These are phyloP conservation scores for Colletotrichum sublineola DNA, from an alignment of 2,329 filamentous ascomycete species.

Conservation along the genomic window DNA sequence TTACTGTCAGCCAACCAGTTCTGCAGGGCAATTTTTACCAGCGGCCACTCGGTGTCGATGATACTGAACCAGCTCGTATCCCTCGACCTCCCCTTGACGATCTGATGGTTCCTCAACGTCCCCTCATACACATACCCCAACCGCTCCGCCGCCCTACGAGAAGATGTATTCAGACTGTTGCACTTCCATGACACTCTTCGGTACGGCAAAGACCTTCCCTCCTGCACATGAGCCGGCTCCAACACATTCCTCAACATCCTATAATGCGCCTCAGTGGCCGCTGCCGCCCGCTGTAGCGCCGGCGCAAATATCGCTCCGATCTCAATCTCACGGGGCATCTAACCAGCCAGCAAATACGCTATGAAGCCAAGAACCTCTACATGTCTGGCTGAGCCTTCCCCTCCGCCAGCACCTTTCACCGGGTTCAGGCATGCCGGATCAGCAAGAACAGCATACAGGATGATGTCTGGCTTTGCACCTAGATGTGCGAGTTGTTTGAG, in stretches of 20 bases:
- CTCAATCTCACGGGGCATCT: neutral
- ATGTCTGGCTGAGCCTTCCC: neutral
- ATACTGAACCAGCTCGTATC: conserved; percentile 8
- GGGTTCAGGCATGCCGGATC: neutral
- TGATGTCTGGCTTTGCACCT: neutral
- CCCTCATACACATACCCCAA: neutral
- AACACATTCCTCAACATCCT: neutral
- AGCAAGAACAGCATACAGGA: neutral
- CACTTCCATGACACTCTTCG: conserved; percentile 11
- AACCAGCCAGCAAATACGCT: neutral
- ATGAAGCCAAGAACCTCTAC: neutral
- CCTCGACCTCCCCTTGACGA: neutral
- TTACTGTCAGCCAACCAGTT: neutral
- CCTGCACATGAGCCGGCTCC: neutral
- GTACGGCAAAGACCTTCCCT: neutral
- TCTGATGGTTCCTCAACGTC: neutral
- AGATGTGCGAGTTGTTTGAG: neutral
- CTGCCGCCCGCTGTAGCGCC: neutral
- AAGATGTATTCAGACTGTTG: neutral
- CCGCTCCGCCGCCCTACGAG: neutral
- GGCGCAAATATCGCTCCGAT: conserved; percentile 1
- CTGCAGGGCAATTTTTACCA: neutral
- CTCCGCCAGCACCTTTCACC: neutral
- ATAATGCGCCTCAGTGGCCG: neutral
- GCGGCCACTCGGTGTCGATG: neutral